phyloP scores from a whole-genome alignment of 2,329 filamentous ascomycete genomes.

The Penicillium sp. region DNA sequence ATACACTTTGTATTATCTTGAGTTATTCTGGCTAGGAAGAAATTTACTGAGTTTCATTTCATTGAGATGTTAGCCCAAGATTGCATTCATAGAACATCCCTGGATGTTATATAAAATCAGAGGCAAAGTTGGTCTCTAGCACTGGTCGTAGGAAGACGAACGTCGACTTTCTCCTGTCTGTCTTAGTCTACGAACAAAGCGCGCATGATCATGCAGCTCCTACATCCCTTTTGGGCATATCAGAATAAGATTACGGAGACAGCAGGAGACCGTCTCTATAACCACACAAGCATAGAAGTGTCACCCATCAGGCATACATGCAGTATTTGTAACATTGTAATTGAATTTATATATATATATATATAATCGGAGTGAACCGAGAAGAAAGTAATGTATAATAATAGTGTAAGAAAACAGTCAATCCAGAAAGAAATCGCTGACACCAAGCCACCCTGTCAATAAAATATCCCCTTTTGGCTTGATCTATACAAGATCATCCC shows the following conservation, averaged over 20 bases:
- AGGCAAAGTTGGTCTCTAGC: not conserved
- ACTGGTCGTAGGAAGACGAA: not conserved
- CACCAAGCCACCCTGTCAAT: slow-evolving; percentile 9
- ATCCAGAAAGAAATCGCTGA: slow-evolving; percentile 6
- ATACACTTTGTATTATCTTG: not conserved
- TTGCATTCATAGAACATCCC: not conserved
- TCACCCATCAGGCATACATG: not conserved
- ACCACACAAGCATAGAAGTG: not conserved
- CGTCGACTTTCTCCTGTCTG: not conserved
- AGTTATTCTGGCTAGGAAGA: not conserved
- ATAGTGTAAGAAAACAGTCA: slow-evolving; percentile 3
- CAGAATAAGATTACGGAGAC: not conserved
- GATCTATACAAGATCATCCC: not conserved
- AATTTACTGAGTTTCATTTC: not conserved
- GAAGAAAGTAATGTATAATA: slow-evolving; percentile 13
- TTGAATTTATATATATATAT: slow-evolving; percentile 1
- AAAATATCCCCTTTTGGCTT: slow-evolving; percentile 6
- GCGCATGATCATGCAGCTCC: no score
- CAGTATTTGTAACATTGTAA: not conserved
- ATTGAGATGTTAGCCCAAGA: not conserved
- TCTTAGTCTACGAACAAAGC: not conserved
- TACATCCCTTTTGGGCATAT: not conserved
- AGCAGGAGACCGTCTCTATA: not conserved
- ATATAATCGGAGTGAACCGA: slow-evolving; percentile 6
- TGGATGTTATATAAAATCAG: not conserved